Conservation (phyloP, 768 basidiomycete genomes). For the Podaxis mareebaensis region DNA sequence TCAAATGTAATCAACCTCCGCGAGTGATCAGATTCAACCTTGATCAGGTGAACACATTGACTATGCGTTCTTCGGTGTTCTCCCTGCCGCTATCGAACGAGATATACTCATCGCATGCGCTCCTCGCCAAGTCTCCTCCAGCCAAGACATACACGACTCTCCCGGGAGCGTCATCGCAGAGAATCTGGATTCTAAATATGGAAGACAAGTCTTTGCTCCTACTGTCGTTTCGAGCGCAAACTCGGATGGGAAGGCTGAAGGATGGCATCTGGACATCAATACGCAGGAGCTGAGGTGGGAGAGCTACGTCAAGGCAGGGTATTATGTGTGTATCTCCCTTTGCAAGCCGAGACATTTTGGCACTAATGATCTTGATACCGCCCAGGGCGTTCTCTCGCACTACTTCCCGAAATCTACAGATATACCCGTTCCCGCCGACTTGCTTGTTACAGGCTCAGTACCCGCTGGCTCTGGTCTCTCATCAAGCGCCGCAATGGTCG, state of each 20-base stretch:
- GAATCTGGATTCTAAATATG: conserved; percentile 63
- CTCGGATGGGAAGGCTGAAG: conserved; percentile 34
- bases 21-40: conserved; percentile 18
- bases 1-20: neutral
- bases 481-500: conserved; percentile 89
- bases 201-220: conserved; percentile 59
- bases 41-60: conserved; percentile 77
- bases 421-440: conserved; percentile 60
- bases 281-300: conserved; percentile 76
- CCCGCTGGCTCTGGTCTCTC: conserved; percentile 87
- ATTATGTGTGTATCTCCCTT: conserved; percentile 54
- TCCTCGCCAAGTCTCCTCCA: conserved; percentile 35
- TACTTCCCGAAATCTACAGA: conserved; percentile 43
- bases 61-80: conserved; percentile 80
- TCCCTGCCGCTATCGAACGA: conserved; percentile 82
- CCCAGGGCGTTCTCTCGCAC: conserved; percentile 66
- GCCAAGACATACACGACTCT: conserved; percentile 28
- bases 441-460: conserved; percentile 79
- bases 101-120: conserved; percentile 82
- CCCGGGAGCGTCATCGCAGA: conserved; percentile 62
- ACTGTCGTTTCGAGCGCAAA: neutral
- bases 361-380: neutral
- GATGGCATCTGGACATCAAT: conserved; percentile 78
- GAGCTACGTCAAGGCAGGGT: conserved; percentile 86
- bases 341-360: neutral